A percentile compares a stretch with the other conserved stretches of the same genome.
Conservation (phyloP, 2,329 filamentous ascomycete species). For the Epichloe glyceriae region DNA sequence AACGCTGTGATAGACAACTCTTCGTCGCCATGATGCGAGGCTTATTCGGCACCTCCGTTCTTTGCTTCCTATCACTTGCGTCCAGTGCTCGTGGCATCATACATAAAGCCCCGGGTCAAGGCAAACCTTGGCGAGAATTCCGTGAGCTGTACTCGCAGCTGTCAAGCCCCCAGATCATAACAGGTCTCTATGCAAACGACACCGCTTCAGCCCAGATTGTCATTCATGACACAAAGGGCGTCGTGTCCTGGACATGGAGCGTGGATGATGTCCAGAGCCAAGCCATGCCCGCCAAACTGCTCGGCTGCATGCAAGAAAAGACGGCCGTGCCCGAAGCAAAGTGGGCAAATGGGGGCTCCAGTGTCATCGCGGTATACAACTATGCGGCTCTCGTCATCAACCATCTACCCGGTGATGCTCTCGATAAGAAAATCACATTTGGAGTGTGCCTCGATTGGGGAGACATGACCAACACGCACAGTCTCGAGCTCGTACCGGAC, state of each 20-base stretch:
- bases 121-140: neutral
- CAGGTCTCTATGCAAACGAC: neutral
- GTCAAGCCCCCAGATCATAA: neutral
- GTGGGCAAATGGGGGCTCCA: conserved; percentile 1
- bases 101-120: neutral
- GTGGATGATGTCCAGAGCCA: neutral
- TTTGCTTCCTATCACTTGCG: neutral
- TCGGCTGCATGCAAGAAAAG: neutral
- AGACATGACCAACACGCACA: conserved; percentile 1
- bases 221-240: neutral
- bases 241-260: conserved; percentile 1
- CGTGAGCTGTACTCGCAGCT: neutral
- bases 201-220: neutral
- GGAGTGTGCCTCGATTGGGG: conserved; percentile 1
- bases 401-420: neutral
- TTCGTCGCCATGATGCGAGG: neutral
- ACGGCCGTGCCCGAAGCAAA: neutral
- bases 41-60: neutral
- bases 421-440: conserved; percentile 1
- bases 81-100: neutral
- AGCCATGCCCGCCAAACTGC: neutral
- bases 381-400: conserved; percentile 1
- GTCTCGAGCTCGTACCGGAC: neutral
- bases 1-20: neutral
- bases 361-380: neutral